Conservation (phyloP, 2,329 filamentous ascomycete species). For the Gaeumannomyces tritici region DNA sequence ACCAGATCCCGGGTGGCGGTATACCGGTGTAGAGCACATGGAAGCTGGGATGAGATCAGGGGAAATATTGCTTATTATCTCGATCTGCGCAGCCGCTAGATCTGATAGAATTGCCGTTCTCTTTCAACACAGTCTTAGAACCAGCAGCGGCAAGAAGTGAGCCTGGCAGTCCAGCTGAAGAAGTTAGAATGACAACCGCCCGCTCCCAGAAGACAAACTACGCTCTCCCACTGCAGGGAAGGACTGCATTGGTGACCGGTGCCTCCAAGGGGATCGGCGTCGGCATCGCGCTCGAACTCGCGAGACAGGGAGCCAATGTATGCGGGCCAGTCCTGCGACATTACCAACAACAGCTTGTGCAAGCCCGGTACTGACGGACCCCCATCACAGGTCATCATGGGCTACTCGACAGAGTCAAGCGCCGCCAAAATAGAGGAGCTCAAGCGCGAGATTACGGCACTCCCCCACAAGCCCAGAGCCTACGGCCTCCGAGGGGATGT, state of each 20-base stretch:
- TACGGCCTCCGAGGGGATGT: not conserved
- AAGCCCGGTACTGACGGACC: no score
- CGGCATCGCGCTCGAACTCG: slow-evolving; percentile 57
- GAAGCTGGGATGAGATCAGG: no score
- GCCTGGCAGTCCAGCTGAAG: not conserved
- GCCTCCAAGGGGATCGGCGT: slow-evolving; percentile 50
- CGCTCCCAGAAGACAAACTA: not conserved
- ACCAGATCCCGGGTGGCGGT: no score
- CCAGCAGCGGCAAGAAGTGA: not conserved
- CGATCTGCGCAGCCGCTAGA: no score
- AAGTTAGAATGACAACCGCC: not conserved
- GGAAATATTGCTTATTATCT: no score
- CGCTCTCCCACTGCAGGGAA: not conserved
- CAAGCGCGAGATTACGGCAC: not conserved
- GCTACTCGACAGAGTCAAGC: slow-evolving; percentile 38
- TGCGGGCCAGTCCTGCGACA: no score
- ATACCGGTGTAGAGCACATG: no score
- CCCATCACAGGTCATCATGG: slow-evolving; percentile 38
- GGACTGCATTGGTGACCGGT: slow-evolving; percentile 18
- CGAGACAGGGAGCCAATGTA: slow-evolving; percentile 51
- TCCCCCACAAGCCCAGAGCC: not conserved
- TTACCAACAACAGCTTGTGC: no score
- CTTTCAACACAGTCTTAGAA: not conserved
- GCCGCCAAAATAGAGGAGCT: slow-evolving; percentile 4
- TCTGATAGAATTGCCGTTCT: no score